Evolutionary conservation across 257 asterid genomes (phyloP).

Genomic region (Nicotiana paniculata): DNA sequence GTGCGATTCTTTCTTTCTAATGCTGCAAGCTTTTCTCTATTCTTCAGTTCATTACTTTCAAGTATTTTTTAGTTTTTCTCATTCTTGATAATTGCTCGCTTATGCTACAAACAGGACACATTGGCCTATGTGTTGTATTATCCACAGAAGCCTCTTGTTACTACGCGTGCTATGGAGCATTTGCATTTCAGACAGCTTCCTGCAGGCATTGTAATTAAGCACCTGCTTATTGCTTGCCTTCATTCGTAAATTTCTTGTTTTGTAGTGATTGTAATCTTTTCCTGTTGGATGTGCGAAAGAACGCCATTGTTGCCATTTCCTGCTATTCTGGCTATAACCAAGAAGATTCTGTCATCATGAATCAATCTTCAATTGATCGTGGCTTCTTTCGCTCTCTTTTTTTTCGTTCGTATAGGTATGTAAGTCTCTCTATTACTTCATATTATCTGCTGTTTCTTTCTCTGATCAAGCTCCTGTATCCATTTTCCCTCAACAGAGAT

Average conservation of each 20-base stretch:
- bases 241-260: not conserved
- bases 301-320: constrained; percentile 88
- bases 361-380: constrained; percentile 93
- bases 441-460: not conserved
- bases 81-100: not conserved
- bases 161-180: constrained; percentile 98
- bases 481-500: constrained; percentile 27
- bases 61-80: not conserved
- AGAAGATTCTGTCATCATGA: constrained; percentile 97
- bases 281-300: constrained; percentile 14
- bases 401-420: constrained; percentile 64
- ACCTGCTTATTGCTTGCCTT: not conserved
- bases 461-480: not conserved
- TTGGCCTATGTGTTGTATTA: constrained; percentile 90
- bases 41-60: not conserved
- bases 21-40: constrained; percentile 1
- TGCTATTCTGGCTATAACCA: constrained; percentile 97
- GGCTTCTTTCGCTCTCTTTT: constrained; percentile 92
- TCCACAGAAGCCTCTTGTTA: constrained; percentile 96
- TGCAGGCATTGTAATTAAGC: constrained; percentile 55
- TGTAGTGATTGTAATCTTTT: not conserved
- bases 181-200: constrained; percentile 95
- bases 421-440: not conserved
- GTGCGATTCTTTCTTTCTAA: constrained; percentile 25
- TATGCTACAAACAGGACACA: constrained; percentile 50